These are phyloP conservation scores for Leccinum laetum DNA, from an alignment of 1,284 basidiomycete species.

Conservation along the genomic window DNA sequence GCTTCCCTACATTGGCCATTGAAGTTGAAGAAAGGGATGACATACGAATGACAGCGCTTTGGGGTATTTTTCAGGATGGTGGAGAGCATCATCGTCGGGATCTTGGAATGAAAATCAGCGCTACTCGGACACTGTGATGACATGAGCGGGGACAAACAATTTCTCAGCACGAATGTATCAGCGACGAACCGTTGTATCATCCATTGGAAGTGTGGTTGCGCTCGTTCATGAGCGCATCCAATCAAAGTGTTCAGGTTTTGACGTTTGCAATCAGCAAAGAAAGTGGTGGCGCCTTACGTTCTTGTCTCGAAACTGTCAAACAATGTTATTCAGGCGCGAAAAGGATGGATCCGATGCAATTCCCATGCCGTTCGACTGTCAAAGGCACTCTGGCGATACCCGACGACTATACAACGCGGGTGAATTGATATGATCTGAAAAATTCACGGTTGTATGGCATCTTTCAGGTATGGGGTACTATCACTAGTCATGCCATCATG, in stretches of 20 bases:
- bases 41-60: slow-evolving; percentile 13
- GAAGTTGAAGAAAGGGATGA: neutral
- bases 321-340: too few relatives aligned
- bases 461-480: too few relatives aligned
- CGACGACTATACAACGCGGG: too few relatives aligned
- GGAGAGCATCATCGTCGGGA: slow-evolving; percentile 11
- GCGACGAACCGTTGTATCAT: neutral
- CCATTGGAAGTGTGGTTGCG: neutral
- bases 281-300: too few relatives aligned
- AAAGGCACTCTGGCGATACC: too few relatives aligned
- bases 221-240: neutral
- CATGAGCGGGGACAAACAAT: slow-evolving; percentile 3
- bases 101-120: slow-evolving; percentile 6
- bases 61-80: slow-evolving; percentile 3
- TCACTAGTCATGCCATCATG: too few relatives aligned
- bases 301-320: too few relatives aligned
- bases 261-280: too few relatives aligned
- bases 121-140: neutral
- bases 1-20: neutral
- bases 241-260: neutral
- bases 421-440: too few relatives aligned
- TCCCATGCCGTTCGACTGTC: too few relatives aligned
- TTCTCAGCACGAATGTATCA: slow-evolving; percentile 4
- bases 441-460: too few relatives aligned
- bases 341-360: too few relatives aligned